Percentiles rank a stretch among this genome's conserved stretches.
Conservation (phyloP, 352 stramenopile species). For the Phytophthora aleatoria region DNA sequence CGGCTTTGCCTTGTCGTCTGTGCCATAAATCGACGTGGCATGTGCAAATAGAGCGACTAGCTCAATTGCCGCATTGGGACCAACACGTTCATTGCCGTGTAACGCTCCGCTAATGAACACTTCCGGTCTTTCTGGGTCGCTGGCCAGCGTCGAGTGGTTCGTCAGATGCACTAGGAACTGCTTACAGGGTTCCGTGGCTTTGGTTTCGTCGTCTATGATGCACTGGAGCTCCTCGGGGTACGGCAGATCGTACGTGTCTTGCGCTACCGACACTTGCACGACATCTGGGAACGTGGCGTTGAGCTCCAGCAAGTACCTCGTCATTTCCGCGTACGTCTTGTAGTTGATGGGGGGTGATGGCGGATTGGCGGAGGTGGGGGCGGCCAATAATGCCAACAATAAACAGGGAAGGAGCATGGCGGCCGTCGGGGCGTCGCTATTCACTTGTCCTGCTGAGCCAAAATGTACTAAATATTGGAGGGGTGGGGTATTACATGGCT, state of each 20-base stretch:
- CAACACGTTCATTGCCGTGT: slow-evolving; percentile 97
- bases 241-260: slow-evolving; percentile 83
- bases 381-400: slow-evolving; percentile 14
- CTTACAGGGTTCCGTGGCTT: slow-evolving; percentile 56
- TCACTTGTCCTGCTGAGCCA: slow-evolving; percentile 5
- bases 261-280: slow-evolving; percentile 78
- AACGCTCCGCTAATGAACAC: slow-evolving; percentile 96
- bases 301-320: slow-evolving; percentile 62
- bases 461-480: slow-evolving; percentile 8
- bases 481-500: slow-evolving; percentile 7
- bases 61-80: slow-evolving; percentile 91
- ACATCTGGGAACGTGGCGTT: slow-evolving; percentile 80
- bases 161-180: slow-evolving; percentile 90
- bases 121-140: slow-evolving; percentile 82
- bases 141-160: slow-evolving; percentile 83
- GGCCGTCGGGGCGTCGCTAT: slow-evolving; percentile 17
- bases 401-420: slow-evolving; percentile 19
- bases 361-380: slow-evolving; percentile 3
- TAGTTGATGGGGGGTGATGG: slow-evolving; percentile 41
- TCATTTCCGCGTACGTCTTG: slow-evolving; percentile 77
- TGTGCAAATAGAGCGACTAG: slow-evolving; percentile 87
- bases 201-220: slow-evolving; percentile 48
- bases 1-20: slow-evolving; percentile 22
- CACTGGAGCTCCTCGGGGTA: slow-evolving; percentile 74
- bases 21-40: slow-evolving; percentile 50